Evolutionary conservation across 2,329 filamentous ascomycete genomes (phyloP).

Genomic region (Penicillium concentricum): DNA sequence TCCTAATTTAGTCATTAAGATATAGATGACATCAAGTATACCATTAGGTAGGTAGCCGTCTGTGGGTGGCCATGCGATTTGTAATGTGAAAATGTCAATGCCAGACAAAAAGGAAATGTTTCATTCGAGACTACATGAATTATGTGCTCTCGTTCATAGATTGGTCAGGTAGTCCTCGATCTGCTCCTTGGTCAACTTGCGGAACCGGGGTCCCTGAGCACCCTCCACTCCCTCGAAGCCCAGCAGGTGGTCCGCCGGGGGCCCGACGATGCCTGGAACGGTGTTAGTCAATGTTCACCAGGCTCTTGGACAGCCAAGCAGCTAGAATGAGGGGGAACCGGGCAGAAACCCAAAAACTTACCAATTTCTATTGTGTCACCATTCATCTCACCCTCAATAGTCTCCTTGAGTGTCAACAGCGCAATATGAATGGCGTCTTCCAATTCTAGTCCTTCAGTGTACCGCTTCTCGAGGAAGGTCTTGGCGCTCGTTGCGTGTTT

Average conservation of each 20-base stretch:
- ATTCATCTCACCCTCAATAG: constrained; percentile 99
- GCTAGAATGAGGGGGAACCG: background rate
- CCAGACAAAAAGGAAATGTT: constrained; percentile 8
- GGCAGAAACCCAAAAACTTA: constrained; percentile 44
- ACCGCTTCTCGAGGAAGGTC: constrained; percentile 98
- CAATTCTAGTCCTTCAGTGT: constrained; percentile 93
- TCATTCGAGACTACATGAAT: constrained; percentile 20
- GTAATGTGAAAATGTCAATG: constrained; percentile 5
- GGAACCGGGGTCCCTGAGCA: constrained; percentile 44
- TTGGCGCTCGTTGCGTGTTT: constrained; percentile 98
- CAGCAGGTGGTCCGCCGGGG: constrained; percentile 87
- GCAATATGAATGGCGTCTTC: constrained; percentile 99
- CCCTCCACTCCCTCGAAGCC: constrained; percentile 63
- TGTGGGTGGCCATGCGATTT: constrained; percentile 13
- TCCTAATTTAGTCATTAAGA: background rate
- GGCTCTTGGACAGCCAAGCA: background rate
- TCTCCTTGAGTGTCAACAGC: constrained; percentile 95
- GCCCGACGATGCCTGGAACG: constrained; percentile 84
- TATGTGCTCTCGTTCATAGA: constrained; percentile 60
- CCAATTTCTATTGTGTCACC: constrained; percentile 98
- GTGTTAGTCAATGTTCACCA: constrained; percentile 2
- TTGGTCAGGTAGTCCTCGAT: constrained; percentile 99
- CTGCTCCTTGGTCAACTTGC: constrained; percentile 87
- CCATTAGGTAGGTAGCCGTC: background rate
- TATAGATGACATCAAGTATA: background rate